These are phyloP conservation scores for Penicillium sp. DNA, from an alignment of 2,329 filamentous ascomycete species.

Conservation along the genomic window DNA sequence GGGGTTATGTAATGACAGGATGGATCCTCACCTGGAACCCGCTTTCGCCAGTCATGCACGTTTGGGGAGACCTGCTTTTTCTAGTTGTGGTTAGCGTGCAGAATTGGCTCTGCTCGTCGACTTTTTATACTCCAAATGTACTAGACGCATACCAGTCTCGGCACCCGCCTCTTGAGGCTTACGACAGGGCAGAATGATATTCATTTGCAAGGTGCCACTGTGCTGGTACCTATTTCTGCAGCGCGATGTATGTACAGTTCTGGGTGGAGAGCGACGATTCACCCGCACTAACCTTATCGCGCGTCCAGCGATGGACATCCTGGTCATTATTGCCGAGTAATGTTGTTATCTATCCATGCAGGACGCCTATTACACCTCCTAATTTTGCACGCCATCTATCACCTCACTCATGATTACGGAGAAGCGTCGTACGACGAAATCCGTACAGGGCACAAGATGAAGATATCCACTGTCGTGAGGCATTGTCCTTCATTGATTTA, in stretches of 20 bases:
- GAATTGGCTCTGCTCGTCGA: conserved; percentile 7
- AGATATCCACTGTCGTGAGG: no score
- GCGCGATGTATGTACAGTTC: background rate
- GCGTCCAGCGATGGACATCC: background rate
- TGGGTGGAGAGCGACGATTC: background rate
- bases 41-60: background rate
- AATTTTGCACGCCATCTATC: no score
- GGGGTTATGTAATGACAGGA: background rate
- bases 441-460: no score
- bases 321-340: conserved; percentile 1
- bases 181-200: background rate
- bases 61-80: conserved; percentile 12
- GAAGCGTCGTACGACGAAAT: no score
- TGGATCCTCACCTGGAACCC: background rate
- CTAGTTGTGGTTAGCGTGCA: conserved; percentile 13
- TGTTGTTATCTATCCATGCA: no score
- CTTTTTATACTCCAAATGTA: background rate
- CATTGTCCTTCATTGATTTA: background rate
- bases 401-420: no score
- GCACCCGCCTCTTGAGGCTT: background rate
- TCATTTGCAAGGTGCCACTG: background rate
- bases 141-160: background rate
- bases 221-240: background rate
- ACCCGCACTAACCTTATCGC: conserved; percentile 2
- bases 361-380: no score